Conservation (phyloP, 2,329 filamentous ascomycete genomes). For the Cylindrodendrum hubeiense region DNA sequence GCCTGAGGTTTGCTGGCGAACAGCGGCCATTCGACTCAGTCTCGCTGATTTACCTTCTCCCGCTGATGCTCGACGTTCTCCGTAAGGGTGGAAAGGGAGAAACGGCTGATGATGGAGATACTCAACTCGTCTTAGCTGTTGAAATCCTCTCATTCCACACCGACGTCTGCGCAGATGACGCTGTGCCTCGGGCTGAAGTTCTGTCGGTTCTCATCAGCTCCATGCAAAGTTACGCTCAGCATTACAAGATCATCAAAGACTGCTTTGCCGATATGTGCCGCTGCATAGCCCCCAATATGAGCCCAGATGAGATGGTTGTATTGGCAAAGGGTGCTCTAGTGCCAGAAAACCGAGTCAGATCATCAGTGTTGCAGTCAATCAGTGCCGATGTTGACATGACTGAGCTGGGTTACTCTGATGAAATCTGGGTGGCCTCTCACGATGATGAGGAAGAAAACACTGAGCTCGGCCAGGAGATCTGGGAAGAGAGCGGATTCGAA, state of each 20-base stretch:
- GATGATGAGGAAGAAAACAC: conserved; percentile 91
- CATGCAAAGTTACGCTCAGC: conserved; percentile 91
- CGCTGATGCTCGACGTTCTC: conserved; percentile 83
- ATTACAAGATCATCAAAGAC: conserved; percentile 96
- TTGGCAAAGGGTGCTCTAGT: conserved; percentile 86
- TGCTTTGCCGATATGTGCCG: conserved; percentile 89
- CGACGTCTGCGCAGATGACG: conserved; percentile 78
- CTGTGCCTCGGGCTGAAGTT: conserved; percentile 81
- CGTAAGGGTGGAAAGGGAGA: conserved; percentile 82
- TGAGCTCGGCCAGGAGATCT: conserved; percentile 87
- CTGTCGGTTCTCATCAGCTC: conserved; percentile 79
- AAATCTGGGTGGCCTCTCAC: conserved; percentile 94
- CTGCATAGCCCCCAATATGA: conserved; percentile 86
- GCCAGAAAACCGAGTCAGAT: conserved; percentile 82
- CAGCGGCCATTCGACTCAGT: conserved; percentile 93
- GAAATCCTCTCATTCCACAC: conserved; percentile 94
- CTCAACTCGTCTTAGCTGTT: conserved; percentile 88
- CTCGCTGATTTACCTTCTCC: conserved; percentile 88
- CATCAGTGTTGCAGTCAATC: conserved; percentile 88
- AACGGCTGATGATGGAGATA: conserved; percentile 82
- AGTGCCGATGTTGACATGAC: conserved; percentile 93
- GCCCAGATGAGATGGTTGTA: conserved; percentile 75
- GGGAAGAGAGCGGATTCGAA: conserved; percentile 91
- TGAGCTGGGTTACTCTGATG: conserved; percentile 85
- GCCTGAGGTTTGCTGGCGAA: conserved; percentile 89